phyloP scores from a whole-genome alignment of 2,329 filamentous ascomycete species.

The Colletotrichum gloeosporioides region DNA sequence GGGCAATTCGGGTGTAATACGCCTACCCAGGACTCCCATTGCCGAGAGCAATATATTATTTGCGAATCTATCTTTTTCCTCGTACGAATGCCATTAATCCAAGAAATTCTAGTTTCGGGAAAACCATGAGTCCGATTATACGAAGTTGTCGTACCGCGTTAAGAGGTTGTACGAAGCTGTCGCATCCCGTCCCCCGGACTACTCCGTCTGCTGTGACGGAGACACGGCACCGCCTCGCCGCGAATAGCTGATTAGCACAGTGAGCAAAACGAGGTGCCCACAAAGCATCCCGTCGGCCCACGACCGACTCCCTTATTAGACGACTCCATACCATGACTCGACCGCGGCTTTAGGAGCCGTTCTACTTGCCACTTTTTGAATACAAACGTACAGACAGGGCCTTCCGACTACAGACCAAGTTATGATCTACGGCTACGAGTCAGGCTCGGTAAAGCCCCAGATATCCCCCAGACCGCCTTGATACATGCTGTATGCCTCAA shows the following conservation, averaged over 20 bases:
- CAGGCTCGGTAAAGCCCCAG: not conserved
- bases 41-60: not conserved
- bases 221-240: rapidly evolving
- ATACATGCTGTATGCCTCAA: not conserved
- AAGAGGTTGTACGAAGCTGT: not conserved
- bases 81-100: not conserved
- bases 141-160: rapidly evolving
- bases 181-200: not conserved
- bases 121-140: not conserved
- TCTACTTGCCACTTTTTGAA: not conserved
- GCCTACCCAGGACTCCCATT: not conserved
- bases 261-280: not conserved
- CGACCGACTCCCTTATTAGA: not conserved
- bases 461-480: not conserved
- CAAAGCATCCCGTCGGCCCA: not conserved
- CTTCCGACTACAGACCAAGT: not conserved
- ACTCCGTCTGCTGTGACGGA: not conserved
- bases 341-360: not conserved
- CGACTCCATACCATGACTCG: not conserved
- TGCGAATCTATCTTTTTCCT: not conserved
- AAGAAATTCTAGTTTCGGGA: not conserved
- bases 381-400: not conserved
- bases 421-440: not conserved
- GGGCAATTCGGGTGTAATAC: not conserved
- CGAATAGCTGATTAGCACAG: not conserved